Evolutionary conservation across 768 basidiomycete species (phyloP).

Genomic region (Lentinula lateritia): DNA sequence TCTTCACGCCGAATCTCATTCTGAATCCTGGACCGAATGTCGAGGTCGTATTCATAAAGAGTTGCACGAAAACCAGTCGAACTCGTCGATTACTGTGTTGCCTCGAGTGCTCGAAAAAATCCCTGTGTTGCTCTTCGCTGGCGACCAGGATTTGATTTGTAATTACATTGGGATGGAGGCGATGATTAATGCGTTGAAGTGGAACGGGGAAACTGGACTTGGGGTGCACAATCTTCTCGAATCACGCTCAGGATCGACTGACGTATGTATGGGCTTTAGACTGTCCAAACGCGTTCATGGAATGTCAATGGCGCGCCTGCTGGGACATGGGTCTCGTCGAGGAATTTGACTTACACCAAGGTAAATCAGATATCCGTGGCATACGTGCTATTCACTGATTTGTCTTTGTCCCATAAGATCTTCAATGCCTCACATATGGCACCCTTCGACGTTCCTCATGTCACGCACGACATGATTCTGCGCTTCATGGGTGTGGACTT

Average conservation of each 20-base stretch:
- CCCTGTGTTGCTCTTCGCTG: slow-evolving; percentile 86
- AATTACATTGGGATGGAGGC: slow-evolving; percentile 90
- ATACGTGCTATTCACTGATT: neutral
- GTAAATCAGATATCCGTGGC: slow-evolving; percentile 29
- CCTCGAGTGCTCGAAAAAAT: slow-evolving; percentile 76
- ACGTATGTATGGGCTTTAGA: slow-evolving; percentile 28
- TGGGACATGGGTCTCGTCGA: slow-evolving; percentile 85
- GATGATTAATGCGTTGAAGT: slow-evolving; percentile 76
- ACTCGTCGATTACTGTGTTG: slow-evolving; percentile 70
- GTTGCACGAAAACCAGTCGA: slow-evolving; percentile 49
- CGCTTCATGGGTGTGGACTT: slow-evolving; percentile 96
- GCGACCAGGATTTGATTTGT: slow-evolving; percentile 95
- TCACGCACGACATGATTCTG: slow-evolving; percentile 96
- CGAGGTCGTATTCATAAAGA: slow-evolving; percentile 56
- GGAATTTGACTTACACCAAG: slow-evolving; percentile 92
- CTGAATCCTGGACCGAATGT: slow-evolving; percentile 89
- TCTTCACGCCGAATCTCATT: slow-evolving; percentile 73
- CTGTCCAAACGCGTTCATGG: slow-evolving; percentile 69
- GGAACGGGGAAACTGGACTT: slow-evolving; percentile 82
- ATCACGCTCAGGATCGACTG: neutral
- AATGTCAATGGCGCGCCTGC: slow-evolving; percentile 69
- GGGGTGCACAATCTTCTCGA: slow-evolving; percentile 48
- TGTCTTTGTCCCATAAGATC: slow-evolving; percentile 40
- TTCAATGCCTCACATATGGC: slow-evolving; percentile 97
- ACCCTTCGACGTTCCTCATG: slow-evolving; percentile 79